phyloP scores from a whole-genome alignment of 495 filamentous ascomycete species.

The Elasticomyces elasticus region DNA sequence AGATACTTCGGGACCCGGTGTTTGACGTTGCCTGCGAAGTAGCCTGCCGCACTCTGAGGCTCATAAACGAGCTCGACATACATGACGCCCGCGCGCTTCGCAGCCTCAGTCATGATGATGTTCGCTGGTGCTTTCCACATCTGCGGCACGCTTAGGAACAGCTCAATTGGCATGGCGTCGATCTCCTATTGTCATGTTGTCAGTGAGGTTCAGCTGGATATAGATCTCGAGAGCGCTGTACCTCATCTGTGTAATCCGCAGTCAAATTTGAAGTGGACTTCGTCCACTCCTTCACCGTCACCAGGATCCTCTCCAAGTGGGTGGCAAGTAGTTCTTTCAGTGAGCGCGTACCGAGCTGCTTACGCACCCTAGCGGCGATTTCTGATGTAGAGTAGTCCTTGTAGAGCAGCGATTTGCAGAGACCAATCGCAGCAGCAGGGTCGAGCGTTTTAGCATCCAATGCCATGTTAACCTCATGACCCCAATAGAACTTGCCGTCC shows the following conservation, averaged over 20 bases:
- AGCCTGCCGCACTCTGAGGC: constrained; percentile 1
- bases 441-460: not conserved
- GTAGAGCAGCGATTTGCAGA: constrained; percentile 8
- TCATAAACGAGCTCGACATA: constrained; percentile 5
- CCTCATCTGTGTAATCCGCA: not conserved
- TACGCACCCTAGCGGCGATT: not conserved
- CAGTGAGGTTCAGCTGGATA: not conserved
- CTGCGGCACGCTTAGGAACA: constrained; percentile 4
- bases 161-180: not conserved
- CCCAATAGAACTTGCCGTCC: constrained; percentile 8
- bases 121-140: constrained; percentile 4
- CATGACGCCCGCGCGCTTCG: not conserved
- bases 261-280: not conserved
- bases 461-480: not conserved
- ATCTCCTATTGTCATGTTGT: not conserved
- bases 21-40: not conserved
- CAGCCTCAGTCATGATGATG: not conserved
- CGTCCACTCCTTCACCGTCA: not conserved
- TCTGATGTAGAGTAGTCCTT: not conserved
- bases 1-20: not conserved
- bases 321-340: not conserved
- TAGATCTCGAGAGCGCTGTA: not conserved
- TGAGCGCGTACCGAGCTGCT: not conserved
- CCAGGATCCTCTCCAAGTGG: not conserved
- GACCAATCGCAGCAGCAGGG: not conserved